A percentile compares a stretch with the other conserved stretches of the same genome.
These are phyloP conservation scores for Bretschneidera sinensis DNA, from an alignment of 345 rosid genomes.

Conservation along the genomic window DNA sequence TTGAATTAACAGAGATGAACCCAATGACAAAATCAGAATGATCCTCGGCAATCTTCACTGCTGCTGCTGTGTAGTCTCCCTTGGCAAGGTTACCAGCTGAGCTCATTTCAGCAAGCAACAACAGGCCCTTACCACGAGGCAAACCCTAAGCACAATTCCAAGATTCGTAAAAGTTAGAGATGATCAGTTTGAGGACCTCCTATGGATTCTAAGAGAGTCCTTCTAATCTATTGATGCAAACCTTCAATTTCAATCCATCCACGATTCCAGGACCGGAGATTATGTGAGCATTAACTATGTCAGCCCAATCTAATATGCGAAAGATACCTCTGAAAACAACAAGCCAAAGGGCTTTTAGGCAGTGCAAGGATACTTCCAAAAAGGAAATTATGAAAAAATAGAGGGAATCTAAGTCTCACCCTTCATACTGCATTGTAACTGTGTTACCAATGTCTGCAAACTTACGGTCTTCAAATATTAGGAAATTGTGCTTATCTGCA, in stretches of 20 bases:
- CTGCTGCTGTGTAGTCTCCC: slow-evolving; percentile 93
- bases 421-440: slow-evolving; percentile 97
- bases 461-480: slow-evolving; percentile 95
- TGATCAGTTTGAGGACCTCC: not conserved
- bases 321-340: slow-evolving; percentile 64
- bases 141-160: slow-evolving; percentile 51
- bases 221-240: slow-evolving; percentile 15
- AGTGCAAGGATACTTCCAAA: slow-evolving; percentile 1
- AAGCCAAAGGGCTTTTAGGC: slow-evolving; percentile 5
- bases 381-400: not conserved
- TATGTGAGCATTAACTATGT: slow-evolving; percentile 85
- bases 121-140: slow-evolving; percentile 86
- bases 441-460: slow-evolving; percentile 99
- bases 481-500: slow-evolving; percentile 80
- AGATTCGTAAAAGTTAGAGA: slow-evolving; percentile 8
- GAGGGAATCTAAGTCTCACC: slow-evolving; percentile 34
- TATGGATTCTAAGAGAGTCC: not conserved
- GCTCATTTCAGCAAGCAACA: slow-evolving; percentile 97
- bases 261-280: slow-evolving; percentile 96
- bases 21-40: slow-evolving; percentile 97
- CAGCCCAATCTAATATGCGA: slow-evolving; percentile 90
- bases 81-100: slow-evolving; percentile 95
- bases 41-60: slow-evolving; percentile 84
- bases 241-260: slow-evolving; percentile 90
- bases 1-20: slow-evolving; percentile 93